phyloP scores from a whole-genome alignment of 2,329 filamentous ascomycete species.

The Fusarium irregulare region DNA sequence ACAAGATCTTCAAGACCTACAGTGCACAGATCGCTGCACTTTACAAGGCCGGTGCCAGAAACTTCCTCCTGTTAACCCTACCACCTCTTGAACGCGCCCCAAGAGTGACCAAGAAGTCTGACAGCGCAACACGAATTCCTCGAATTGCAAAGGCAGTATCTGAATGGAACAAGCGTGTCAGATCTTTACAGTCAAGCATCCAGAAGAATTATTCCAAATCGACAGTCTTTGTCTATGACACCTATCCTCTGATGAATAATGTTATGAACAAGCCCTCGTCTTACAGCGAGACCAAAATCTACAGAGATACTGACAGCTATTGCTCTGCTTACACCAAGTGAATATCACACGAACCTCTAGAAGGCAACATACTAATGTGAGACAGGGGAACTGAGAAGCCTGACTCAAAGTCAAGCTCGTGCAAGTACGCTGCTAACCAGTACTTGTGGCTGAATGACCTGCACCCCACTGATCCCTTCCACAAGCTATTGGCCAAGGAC shows the following conservation, averaged over 20 bases:
- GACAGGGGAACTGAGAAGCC: background rate
- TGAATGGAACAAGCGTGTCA: background rate
- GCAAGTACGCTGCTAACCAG: background rate
- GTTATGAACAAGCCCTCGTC: background rate
- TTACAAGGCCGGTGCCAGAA: background rate
- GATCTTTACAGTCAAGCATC: background rate
- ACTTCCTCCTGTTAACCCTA: background rate
- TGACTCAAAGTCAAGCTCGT: background rate
- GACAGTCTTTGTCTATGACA: background rate
- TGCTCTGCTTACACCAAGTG: background rate
- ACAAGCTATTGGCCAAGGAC: background rate
- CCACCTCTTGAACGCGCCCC: background rate
- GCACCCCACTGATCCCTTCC: background rate
- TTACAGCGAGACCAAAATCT: background rate
- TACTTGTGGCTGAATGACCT: background rate
- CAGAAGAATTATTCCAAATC: background rate
- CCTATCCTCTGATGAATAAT: background rate
- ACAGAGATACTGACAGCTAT: background rate
- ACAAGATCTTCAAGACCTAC: background rate
- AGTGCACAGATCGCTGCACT: background rate
- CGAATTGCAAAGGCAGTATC: background rate
- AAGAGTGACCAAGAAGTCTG: background rate
- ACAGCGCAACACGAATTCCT: background rate
- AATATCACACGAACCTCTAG: too few relatives aligned
- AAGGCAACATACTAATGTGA: background rate